Evolutionary conservation across 768 basidiomycete species (phyloP).

Genomic region (Mycena kentingensis): DNA sequence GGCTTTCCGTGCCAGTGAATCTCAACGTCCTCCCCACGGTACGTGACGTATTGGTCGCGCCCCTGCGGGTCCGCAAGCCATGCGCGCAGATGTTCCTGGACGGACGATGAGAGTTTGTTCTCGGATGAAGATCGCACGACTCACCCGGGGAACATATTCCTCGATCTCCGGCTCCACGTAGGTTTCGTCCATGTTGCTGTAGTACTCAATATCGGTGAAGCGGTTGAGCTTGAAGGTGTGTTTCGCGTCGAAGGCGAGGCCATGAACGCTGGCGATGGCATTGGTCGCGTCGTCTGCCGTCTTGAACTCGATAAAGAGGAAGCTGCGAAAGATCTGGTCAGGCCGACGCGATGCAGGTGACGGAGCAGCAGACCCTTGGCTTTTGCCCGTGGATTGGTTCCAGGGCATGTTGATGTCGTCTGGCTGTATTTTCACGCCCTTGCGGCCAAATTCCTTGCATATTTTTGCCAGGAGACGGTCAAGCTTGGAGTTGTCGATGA

Average conservation of each 20-base stretch:
- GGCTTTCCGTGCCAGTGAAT: constrained; percentile 93
- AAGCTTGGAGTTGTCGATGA: constrained; percentile 84
- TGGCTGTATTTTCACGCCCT: constrained; percentile 73
- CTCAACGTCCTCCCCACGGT: constrained; percentile 87
- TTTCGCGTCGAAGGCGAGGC: constrained; percentile 83
- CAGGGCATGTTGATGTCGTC: constrained; percentile 87
- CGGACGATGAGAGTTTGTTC: constrained; percentile 5
- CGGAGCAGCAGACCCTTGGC: constrained; percentile 75
- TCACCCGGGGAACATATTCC: constrained; percentile 74
- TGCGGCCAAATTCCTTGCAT: constrained; percentile 79
- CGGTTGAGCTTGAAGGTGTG: constrained; percentile 85
- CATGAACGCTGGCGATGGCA: constrained; percentile 68
- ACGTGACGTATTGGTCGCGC: constrained; percentile 94
- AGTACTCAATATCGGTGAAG: constrained; percentile 89
- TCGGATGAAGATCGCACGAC: constrained; percentile 13
- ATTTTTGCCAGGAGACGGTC: constrained; percentile 82
- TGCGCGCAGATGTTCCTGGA: constrained; percentile 89
- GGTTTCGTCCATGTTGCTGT: constrained; percentile 72
- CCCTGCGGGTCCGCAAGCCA: constrained; percentile 94
- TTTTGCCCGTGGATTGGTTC: constrained; percentile 79
- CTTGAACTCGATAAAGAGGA: constrained; percentile 79
- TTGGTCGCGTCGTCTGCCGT: constrained; percentile 68
- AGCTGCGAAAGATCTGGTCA: constrained; percentile 47
- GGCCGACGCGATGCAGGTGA: neutral
- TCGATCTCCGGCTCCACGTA: constrained; percentile 75